Evolutionary conservation across 208 protist species (phyloP).

Genomic region (Acanthamoeba healyi): DNA sequence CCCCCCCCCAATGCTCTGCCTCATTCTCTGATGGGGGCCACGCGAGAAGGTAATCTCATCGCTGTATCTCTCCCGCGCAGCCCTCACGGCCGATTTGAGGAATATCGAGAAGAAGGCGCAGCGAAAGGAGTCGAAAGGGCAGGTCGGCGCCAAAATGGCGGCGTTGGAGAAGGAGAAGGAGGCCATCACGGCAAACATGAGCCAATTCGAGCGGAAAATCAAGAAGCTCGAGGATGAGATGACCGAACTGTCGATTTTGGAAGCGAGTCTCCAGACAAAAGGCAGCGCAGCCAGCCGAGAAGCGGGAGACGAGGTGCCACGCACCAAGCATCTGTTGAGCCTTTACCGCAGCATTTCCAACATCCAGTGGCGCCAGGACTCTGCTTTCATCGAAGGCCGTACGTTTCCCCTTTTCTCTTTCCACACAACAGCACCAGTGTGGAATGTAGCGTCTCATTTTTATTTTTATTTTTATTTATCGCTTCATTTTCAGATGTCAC

Average conservation of each 20-base stretch:
- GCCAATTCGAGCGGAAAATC: not conserved
- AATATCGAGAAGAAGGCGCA: not conserved
- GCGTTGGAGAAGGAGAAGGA: not conserved
- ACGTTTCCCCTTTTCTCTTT: not conserved
- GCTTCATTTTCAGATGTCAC: not conserved
- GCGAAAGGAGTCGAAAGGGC: not conserved
- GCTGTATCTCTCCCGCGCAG: not conserved
- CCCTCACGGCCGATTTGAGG: not conserved
- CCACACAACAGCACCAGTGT: not conserved
- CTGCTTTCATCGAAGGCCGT: not conserved
- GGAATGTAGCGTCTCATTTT: not conserved
- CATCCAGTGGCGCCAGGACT: not conserved
- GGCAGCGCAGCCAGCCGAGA: not conserved
- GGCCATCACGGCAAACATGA: not conserved
- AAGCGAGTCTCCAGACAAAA: not conserved
- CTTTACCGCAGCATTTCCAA: slow-evolving; percentile 21
- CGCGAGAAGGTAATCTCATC: not conserved
- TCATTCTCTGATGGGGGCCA: too few relatives aligned
- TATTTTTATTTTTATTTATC: not conserved
- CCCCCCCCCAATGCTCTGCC: too few relatives aligned
- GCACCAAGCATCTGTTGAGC: not conserved
- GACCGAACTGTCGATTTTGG: not conserved
- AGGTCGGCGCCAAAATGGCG: not conserved
- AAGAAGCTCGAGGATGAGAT: slow-evolving; percentile 3
- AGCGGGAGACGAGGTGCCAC: not conserved